Evolutionary conservation across 1,139 yeast species (phyloP).

Genomic region (Sugiyamaella grinbergsii): DNA sequence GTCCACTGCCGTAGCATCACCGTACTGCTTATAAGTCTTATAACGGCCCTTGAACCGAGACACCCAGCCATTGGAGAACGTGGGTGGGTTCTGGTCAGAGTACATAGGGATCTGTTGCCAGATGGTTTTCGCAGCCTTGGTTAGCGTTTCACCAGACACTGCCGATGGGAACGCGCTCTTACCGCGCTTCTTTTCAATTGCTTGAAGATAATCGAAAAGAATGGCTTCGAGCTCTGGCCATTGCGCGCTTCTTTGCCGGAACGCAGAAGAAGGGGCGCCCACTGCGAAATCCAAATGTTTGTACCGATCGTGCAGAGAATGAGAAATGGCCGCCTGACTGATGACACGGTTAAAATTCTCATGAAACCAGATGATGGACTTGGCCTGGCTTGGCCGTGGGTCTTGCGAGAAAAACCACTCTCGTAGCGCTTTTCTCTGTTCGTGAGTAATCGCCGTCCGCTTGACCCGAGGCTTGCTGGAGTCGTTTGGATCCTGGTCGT

Average conservation of each 20-base stretch:
- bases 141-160: constrained; percentile 21
- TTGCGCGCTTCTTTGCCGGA: constrained; percentile 21
- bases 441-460: constrained; percentile 23
- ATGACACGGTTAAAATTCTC: constrained; percentile 17
- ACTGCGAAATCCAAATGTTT: constrained; percentile 23
- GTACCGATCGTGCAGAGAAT: constrained; percentile 23
- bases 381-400: constrained; percentile 22
- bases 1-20: constrained; percentile 22
- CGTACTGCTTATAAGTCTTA: constrained; percentile 22
- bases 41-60: constrained; percentile 23
- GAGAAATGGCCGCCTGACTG: constrained; percentile 23
- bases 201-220: constrained; percentile 22
- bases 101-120: constrained; percentile 22
- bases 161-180: constrained; percentile 19
- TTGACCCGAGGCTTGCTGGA: constrained; percentile 20
- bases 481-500: neutral
- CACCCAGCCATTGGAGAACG: constrained; percentile 24
- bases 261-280: constrained; percentile 22
- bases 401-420: constrained; percentile 24
- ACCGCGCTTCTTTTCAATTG: constrained; percentile 20
- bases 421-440: constrained; percentile 22
- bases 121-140: constrained; percentile 22
- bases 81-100: constrained; percentile 19
- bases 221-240: constrained; percentile 25
- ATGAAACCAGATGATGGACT: constrained; percentile 21